Base-by-base conservation (phyloP, 2,329 filamentous ascomycete species). In the Neoascochyta sp. region DNA sequence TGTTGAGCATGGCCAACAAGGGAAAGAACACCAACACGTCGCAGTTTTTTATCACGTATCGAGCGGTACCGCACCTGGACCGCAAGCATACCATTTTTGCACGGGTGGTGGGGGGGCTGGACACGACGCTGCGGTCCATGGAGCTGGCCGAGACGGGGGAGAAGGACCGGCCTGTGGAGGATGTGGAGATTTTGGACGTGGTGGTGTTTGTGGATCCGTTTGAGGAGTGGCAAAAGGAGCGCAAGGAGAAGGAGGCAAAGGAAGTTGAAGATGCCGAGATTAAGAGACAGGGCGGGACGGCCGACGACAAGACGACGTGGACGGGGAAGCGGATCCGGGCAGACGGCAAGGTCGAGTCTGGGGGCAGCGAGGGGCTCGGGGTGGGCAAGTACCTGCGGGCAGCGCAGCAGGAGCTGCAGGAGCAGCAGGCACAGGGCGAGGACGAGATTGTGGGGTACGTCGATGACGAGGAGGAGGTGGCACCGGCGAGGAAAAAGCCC, bases 1-100 rank as follows among this genome's bases (percentile, higher is more conserved):
- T 89, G 1, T 57, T 93, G 15, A 88, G 83, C 47, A 98, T 98
- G 92, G 92, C 92, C 22, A 98, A 98, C 65, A 98, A 98, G 60
- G 92, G 92, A 36, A 95, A 95, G 57, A 90, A 95, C 57, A 96
- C 90, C 13, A 98, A 98, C 65, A 92, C 86, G 7, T 86, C 80
- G 47, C 92, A 98, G 63, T 98, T 83, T 63, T 98, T 96, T 70
- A 84, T 98, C 56, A 86, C 83, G 0, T 98, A 98, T 63, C 81
- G 86, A 28, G 73, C 84, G 1, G 78, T 82, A 0, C 81, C 83
- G 42, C 92, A 98, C 65, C 75, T 98, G 1, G 87, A 98, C 63
- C 76, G 82, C 37, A 98, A 98, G 57, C 92, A 98, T 64, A 96
- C 92, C n/a, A 85, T 98, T 22, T 98, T 98, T 53, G 92, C 83